Conservation (phyloP, 2,329 filamentous ascomycete species). For the Fusarium sterilihyphosum region DNA sequence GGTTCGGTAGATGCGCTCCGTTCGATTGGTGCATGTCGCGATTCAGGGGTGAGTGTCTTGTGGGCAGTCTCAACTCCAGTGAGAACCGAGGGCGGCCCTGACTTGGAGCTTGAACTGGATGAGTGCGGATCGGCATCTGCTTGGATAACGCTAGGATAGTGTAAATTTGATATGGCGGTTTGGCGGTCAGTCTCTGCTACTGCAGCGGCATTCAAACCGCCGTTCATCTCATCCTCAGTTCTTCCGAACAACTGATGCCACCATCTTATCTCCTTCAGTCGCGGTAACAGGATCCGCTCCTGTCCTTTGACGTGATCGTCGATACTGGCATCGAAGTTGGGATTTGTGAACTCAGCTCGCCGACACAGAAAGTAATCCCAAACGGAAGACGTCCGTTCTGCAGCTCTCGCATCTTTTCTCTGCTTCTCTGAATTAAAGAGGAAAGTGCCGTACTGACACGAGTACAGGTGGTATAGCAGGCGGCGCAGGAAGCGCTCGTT, state of each 20-base stretch:
- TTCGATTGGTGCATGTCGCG: conserved; percentile 50
- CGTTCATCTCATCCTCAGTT: conserved; percentile 93
- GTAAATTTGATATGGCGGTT: conserved; percentile 49
- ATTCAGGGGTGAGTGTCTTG: conserved; percentile 57
- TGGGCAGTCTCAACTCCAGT: conserved; percentile 68
- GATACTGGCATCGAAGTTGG: conserved; percentile 76
- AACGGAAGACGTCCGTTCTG: conserved; percentile 82
- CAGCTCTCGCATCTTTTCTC: conserved; percentile 74
- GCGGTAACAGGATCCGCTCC: conserved; percentile 86
- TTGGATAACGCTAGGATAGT: conserved; percentile 43
- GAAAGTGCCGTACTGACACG: conserved; percentile 97
- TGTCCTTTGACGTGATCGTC: conserved; percentile 83
- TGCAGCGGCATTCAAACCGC: conserved; percentile 64
- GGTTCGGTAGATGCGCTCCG: conserved; percentile 58
- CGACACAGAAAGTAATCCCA: conserved; percentile 96
- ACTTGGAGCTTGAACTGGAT: conserved; percentile 48
- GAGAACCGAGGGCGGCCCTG: conserved; percentile 63
- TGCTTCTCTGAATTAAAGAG: conserved; percentile 95
- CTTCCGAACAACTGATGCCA: conserved; percentile 91
- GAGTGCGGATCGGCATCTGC: conserved; percentile 42
- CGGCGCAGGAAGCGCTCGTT: conserved; percentile 93
- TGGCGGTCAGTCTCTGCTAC: conserved; percentile 58
- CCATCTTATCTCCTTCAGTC: conserved; percentile 83
- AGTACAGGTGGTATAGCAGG: conserved; percentile 91
- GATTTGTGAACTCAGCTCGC: conserved; percentile 82